phyloP scores from a whole-genome alignment of 441 rosid species.

The Erodium texanum region DNA sequence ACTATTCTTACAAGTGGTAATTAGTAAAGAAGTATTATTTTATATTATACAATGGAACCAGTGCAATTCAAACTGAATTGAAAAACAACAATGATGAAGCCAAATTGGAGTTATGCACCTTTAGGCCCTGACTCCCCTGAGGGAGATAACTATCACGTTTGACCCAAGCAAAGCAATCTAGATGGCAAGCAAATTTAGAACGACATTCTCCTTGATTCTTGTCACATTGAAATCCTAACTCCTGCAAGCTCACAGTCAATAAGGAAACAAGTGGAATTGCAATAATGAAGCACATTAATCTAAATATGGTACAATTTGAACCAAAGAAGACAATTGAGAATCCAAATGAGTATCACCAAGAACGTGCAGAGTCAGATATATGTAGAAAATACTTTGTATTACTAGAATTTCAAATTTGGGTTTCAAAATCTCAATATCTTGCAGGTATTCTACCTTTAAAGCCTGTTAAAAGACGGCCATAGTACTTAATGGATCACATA shows the following conservation, averaged over 20 bases:
- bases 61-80: slow-evolving; percentile 13
- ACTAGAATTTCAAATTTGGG: background rate
- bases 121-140: slow-evolving; percentile 97
- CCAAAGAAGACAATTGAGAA: background rate
- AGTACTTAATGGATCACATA: background rate
- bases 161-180: slow-evolving; percentile 99
- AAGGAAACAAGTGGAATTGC: slow-evolving; percentile 8
- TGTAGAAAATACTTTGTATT: too few relatives aligned
- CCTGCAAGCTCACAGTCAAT: slow-evolving; percentile 39
- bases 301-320: slow-evolving; percentile 2
- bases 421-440: background rate
- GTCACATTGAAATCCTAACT: slow-evolving; percentile 86
- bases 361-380: background rate
- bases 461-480: background rate
- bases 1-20: background rate
- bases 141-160: slow-evolving; percentile 99
- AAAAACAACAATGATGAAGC: slow-evolving; percentile 12
- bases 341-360: background rate
- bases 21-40: background rate
- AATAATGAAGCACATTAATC: background rate
- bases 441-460: background rate
- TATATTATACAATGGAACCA: slow-evolving; percentile 5
- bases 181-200: slow-evolving; percentile 88
- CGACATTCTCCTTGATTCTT: slow-evolving; percentile 94
- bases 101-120: slow-evolving; percentile 38